Percentiles rank a stretch among this genome's conserved stretches.
Conservation (phyloP, 495 filamentous ascomycete species). For the Hypomontagnella monticulosa region DNA sequence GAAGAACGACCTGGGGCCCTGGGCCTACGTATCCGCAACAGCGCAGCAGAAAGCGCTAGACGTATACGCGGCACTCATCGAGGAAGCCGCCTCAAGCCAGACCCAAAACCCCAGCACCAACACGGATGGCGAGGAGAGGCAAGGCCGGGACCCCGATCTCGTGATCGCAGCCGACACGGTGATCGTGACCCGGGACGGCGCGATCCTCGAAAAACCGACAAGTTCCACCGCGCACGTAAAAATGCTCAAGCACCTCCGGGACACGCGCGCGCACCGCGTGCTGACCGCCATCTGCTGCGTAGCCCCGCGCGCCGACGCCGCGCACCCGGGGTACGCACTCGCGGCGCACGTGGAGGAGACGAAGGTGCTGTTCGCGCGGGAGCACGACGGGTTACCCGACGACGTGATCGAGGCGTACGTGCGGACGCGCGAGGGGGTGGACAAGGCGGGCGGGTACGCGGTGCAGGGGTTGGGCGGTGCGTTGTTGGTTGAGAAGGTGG, state of each 20-base stretch:
- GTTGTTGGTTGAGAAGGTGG: conserved; percentile 85
- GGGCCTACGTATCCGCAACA: conserved; percentile 90
- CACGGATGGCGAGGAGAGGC: not conserved
- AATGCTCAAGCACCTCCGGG: conserved; percentile 83
- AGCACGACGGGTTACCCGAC: conserved; percentile 77
- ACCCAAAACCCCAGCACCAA: not conserved
- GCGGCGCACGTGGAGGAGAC: conserved; percentile 89
- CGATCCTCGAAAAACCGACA: conserved; percentile 89
- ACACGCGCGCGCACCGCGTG: conserved; percentile 75
- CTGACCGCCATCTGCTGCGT: conserved; percentile 85
- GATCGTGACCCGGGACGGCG: conserved; percentile 77
- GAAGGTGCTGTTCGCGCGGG: conserved; percentile 75
- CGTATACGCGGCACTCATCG: conserved; percentile 76
- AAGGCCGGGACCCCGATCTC: conserved; percentile 73
- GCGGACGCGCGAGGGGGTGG: conserved; percentile 86
- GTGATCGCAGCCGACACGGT: conserved; percentile 94
- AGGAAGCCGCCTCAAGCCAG: conserved; percentile 54
- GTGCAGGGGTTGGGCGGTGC: conserved; percentile 85
- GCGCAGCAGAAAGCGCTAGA: conserved; percentile 81
- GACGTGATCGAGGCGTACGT: conserved; percentile 82
- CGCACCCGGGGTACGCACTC: conserved; percentile 84
- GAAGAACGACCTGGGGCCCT: conserved; percentile 76
- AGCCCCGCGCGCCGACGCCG: conserved; percentile 77
- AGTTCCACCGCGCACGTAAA: conserved; percentile 79
- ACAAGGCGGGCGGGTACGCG: conserved; percentile 97